phyloP scores from a whole-genome alignment of 2,329 filamentous ascomycete genomes.

The Diaporthe eres region DNA sequence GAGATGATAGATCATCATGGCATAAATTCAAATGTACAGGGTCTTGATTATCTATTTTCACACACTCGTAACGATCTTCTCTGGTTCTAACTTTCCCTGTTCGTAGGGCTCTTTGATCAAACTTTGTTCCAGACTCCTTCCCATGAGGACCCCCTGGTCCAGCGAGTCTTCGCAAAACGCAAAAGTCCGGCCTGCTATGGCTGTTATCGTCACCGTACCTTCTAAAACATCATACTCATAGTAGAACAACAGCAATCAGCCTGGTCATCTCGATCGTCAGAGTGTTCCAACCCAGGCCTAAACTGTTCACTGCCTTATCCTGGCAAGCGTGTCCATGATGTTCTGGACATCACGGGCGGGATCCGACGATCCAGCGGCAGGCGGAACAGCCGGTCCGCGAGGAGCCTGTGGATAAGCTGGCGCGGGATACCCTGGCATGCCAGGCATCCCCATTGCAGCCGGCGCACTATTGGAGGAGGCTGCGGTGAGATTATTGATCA shows the following conservation, averaged over 20 bases:
- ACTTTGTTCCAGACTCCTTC: conserved; percentile 19
- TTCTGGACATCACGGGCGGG: conserved; percentile 74
- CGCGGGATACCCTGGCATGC: conserved; percentile 48
- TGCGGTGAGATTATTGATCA: conserved; percentile 57
- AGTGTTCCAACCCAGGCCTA: neutral
- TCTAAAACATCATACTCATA: conserved; percentile 6
- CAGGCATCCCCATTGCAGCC: conserved; percentile 15
- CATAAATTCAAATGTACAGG: neutral
- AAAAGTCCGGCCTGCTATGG: neutral
- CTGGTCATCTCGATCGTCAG: neutral
- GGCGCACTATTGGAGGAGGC: conserved; percentile 27
- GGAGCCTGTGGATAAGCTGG: conserved; percentile 46
- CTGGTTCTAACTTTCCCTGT: conserved; percentile 8
- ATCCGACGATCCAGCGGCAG: conserved; percentile 48
- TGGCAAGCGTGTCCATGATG: conserved; percentile 81
- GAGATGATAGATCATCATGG: conserved; percentile 6
- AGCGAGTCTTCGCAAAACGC: conserved; percentile 7
- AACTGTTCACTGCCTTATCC: conserved; percentile 67
- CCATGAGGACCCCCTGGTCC: neutral
- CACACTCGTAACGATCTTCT: neutral
- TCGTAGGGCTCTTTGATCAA: neutral
- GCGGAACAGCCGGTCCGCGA: conserved; percentile 46
- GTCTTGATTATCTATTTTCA: conserved; percentile 27
- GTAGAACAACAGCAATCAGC: conserved; percentile 4
- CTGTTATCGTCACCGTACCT: neutral